Evolutionary conservation across 768 basidiomycete species (phyloP), one percentile per base, ranked within the genome.

Genomic region (Lanmaoa rubissima): DNA sequence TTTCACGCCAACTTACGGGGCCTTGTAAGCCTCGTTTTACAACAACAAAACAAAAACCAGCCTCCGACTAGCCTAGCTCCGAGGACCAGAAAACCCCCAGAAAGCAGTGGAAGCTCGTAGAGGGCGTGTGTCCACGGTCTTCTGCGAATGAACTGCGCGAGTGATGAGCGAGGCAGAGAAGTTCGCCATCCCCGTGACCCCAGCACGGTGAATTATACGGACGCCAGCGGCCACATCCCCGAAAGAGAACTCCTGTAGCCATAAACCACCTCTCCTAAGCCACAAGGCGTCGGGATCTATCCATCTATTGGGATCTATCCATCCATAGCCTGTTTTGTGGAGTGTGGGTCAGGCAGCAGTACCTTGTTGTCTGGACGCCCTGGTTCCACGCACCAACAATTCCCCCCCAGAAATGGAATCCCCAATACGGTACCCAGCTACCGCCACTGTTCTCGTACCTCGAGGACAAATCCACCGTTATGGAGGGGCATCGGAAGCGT

Each of bases 1-100:
- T 61, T 65, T 65, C 53, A 44, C 46, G 53, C 34, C 44, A 34
- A 21, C 36, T 44, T 36, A 38, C 48, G 31, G 35, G 24, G 19
- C 38, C 42, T 42, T 35, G 19, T 24, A 54, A 32, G 2, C 10
- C 28, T 24, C 48, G 32, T 36, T 39, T 51, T 36, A 16, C 36
- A 50, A 64, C 61, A 64, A 64, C 63, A 64, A 54, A 64, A 55
- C 63, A 64, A 64, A 64, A 55, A 64, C 48, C 41, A 54, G 28
- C 38, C 40, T 41, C 39, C 41, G 45, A 43, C 47, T 53, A 7
- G 52, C 40, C 42, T 17, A 24, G 53, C 44, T 42, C 45, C 48
- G 43, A 53, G 39, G 53, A 32, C 50, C 50, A 31, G 40, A 16
- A 38, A 51, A 51, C 50, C 14, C 17, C 48, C 34, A 46, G 50